Evolutionary conservation across 805 yeast species (phyloP).

Genomic region (Metschnikowia orientalis): DNA sequence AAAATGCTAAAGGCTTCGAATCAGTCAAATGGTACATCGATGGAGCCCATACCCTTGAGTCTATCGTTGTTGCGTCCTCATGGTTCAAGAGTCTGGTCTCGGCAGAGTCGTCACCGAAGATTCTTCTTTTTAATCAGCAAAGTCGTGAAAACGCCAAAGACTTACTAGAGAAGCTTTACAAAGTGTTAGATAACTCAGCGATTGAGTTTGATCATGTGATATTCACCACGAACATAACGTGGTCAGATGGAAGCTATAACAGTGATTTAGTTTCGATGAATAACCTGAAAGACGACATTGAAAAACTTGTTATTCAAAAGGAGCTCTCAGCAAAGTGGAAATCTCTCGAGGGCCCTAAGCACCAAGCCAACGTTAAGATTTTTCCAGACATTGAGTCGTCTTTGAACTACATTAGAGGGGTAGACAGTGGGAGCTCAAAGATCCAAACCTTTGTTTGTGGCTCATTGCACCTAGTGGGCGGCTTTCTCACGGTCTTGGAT

Average conservation of each 20-base stretch:
- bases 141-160: slow-evolving; percentile 73
- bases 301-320: slow-evolving; percentile 76
- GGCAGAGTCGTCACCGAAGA: slow-evolving; percentile 25
- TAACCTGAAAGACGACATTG: slow-evolving; percentile 73
- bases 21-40: slow-evolving; percentile 77
- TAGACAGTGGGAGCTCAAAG: slow-evolving; percentile 28
- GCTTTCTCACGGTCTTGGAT: slow-evolving; percentile 81
- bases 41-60: slow-evolving; percentile 94
- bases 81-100: slow-evolving; percentile 56
- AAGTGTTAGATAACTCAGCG: slow-evolving; percentile 34
- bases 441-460: slow-evolving; percentile 89
- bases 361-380: slow-evolving; percentile 40
- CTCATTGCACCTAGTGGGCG: slow-evolving; percentile 91
- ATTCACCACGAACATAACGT: slow-evolving; percentile 89
- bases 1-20: slow-evolving; percentile 34
- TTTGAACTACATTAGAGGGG: slow-evolving; percentile 47
- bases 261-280: slow-evolving; percentile 84
- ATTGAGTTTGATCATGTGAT: slow-evolving; percentile 67
- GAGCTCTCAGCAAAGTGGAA: slow-evolving; percentile 69
- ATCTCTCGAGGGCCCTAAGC: slow-evolving; percentile 38
- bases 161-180: slow-evolving; percentile 52
- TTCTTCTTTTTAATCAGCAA: slow-evolving; percentile 89
- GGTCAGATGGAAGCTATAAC: slow-evolving; percentile 76
- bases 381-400: slow-evolving; percentile 75
- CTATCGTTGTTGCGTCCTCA: slow-evolving; percentile 70